phyloP scores from a whole-genome alignment of 257 asterid genomes.

The Cordia subcordata region DNA sequence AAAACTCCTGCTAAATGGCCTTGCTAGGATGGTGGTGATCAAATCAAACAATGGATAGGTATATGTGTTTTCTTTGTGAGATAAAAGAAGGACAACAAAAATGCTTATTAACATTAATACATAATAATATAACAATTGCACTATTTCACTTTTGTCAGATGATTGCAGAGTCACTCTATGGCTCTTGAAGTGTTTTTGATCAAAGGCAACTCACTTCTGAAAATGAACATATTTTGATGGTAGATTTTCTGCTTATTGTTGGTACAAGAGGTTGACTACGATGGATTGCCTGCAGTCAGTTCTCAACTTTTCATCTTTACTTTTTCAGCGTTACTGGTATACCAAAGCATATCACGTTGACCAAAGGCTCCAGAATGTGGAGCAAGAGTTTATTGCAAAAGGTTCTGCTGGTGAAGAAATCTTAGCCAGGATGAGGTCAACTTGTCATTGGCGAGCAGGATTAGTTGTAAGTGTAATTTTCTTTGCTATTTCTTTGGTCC shows the following conservation, averaged over 20 bases:
- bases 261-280: background rate
- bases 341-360: conserved; percentile 83
- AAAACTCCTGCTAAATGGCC: no score
- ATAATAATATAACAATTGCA: no score
- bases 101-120: no score
- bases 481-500: background rate
- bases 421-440: conserved; percentile 44
- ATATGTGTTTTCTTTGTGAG: no score
- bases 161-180: no score
- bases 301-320: conserved; percentile 18
- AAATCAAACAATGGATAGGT: no score
- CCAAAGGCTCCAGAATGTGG: conserved; percentile 53
- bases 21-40: no score
- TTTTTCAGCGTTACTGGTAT: conserved; percentile 73
- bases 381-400: conserved; percentile 61
- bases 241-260: background rate
- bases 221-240: background rate
- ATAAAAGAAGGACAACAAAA: no score
- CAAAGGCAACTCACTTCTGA: no score
- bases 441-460: conserved; percentile 67
- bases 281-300: conserved; percentile 17
- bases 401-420: conserved; percentile 36
- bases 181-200: no score
- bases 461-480: conserved; percentile 65
- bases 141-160: no score